Conservation (phyloP, 2,329 filamentous ascomycete genomes). For the Talaromyces verruculosus region DNA sequence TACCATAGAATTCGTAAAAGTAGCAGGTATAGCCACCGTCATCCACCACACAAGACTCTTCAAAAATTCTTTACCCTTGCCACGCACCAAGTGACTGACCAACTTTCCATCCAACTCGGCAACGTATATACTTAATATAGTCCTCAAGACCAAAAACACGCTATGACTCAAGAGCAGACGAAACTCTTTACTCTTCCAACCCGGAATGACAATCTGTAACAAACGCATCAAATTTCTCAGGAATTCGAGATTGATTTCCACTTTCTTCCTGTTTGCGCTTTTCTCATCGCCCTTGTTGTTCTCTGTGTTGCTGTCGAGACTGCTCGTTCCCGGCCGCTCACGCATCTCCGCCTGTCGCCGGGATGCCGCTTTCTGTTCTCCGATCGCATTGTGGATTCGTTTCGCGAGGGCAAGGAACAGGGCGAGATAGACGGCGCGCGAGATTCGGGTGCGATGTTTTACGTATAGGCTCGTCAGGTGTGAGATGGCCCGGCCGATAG, state of each 20-base stretch:
- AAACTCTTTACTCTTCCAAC: constrained; percentile 85
- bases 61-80: constrained; percentile 86
- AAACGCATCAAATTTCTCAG: constrained; percentile 74
- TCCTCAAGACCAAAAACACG: constrained; percentile 86
- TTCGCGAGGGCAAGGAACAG: constrained; percentile 78
- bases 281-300: constrained; percentile 29
- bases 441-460: constrained; percentile 76
- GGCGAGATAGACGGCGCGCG: constrained; percentile 77
- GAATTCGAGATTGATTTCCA: constrained; percentile 88
- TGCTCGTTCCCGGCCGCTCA: constrained; percentile 51
- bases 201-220: constrained; percentile 83
- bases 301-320: constrained; percentile 33
- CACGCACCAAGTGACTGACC: constrained; percentile 88
- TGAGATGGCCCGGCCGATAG: constrained; percentile 64
- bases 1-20: constrained; percentile 98
- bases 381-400: constrained; percentile 85
- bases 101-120: constrained; percentile 92
- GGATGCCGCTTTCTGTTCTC: constrained; percentile 86
- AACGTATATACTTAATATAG: constrained; percentile 90
- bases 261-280: constrained; percentile 64
- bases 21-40: constrained; percentile 91
- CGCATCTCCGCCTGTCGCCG: constrained; percentile 63
- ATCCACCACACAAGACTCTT: constrained; percentile 96
- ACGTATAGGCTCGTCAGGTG: constrained; percentile 72
- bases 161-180: constrained; percentile 85